These are phyloP conservation scores for Rhodotorula mucilaginosa DNA, from an alignment of 1,284 basidiomycete species.

Conservation along the genomic window DNA sequence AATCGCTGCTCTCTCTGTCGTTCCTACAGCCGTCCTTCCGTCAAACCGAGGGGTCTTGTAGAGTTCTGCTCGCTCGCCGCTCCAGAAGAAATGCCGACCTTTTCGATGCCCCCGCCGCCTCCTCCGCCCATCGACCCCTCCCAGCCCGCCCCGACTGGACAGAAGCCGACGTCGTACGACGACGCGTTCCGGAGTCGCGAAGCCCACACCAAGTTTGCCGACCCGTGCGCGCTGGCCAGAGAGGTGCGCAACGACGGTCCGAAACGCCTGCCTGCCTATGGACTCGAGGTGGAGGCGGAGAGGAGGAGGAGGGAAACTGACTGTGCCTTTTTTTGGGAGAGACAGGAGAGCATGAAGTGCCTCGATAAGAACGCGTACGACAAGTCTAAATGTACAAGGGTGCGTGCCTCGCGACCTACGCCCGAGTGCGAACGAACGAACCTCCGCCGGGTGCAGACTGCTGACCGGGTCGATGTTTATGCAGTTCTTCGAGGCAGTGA, in stretches of 20 bases:
- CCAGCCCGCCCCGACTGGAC: conserved; percentile 9
- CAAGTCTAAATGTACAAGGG: conserved; percentile 32
- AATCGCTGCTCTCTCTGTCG: too few species aligned
- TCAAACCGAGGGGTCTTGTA: too few species aligned
- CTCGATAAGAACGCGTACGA: conserved; percentile 34
- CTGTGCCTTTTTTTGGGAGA: too few species aligned
- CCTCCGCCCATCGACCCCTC: neutral
- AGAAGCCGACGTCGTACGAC: conserved; percentile 24
- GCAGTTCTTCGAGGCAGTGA: conserved; percentile 40
- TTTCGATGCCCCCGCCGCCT: neutral
- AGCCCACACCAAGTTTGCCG: conserved; percentile 33
- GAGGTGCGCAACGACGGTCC: too few species aligned
- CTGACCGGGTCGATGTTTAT: neutral
- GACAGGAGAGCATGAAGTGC: conserved; percentile 38
- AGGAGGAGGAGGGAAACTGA: neutral
- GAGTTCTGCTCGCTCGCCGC: neutral
- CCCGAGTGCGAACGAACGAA: neutral
- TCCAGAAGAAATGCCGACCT: neutral
- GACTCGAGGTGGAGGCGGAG: neutral
- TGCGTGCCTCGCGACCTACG: neutral
- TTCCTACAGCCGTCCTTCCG: too few species aligned
- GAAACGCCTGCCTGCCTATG: too few species aligned
- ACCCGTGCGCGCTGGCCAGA: conserved; percentile 28
- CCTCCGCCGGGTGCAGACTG: neutral
- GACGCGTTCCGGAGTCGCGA: conserved; percentile 22